Conservation (phyloP, 2,329 filamentous ascomycete species). For the Fusarium temperatum region DNA sequence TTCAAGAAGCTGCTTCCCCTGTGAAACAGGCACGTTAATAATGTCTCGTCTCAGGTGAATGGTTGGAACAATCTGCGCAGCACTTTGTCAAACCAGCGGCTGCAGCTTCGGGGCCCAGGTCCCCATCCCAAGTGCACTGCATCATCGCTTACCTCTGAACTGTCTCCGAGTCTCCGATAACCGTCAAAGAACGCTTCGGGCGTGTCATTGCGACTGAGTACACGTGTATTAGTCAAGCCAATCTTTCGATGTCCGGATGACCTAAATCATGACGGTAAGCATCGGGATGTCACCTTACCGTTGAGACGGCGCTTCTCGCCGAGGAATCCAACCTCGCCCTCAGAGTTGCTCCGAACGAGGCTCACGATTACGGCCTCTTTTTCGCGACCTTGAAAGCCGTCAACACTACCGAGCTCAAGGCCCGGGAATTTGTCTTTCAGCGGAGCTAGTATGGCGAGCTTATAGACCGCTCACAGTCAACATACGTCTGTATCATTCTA, state of each 20-base stretch:
- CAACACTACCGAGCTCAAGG: conserved; percentile 94
- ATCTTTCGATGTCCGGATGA: conserved; percentile 1
- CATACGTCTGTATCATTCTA: neutral
- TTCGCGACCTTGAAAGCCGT: conserved; percentile 96
- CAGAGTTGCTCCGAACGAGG: conserved; percentile 89
- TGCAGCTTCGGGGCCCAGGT: conserved; percentile 12
- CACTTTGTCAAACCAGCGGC: conserved; percentile 23
- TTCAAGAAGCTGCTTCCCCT: conserved; percentile 89
- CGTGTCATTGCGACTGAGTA: conserved; percentile 97
- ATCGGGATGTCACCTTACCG: conserved; percentile 64
- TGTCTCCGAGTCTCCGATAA: conserved; percentile 95
- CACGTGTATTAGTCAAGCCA: conserved; percentile 31
- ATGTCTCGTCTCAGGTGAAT: conserved; percentile 34
- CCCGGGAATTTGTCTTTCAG: conserved; percentile 84
- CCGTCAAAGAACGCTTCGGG: conserved; percentile 86
- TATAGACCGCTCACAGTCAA: conserved; percentile 35
- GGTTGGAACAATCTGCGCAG: conserved; percentile 32
- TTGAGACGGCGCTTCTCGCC: conserved; percentile 92
- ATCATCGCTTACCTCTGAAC: conserved; percentile 76
- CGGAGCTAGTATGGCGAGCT: conserved; percentile 81
- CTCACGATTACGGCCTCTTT: conserved; percentile 95
- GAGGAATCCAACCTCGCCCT: conserved; percentile 91
- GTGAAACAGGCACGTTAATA: conserved; percentile 31
- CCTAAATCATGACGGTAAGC: neutral
- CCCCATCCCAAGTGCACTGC: neutral